Conservation (phyloP, 495 filamentous ascomycete species). For the Penicillium desertorum region DNA sequence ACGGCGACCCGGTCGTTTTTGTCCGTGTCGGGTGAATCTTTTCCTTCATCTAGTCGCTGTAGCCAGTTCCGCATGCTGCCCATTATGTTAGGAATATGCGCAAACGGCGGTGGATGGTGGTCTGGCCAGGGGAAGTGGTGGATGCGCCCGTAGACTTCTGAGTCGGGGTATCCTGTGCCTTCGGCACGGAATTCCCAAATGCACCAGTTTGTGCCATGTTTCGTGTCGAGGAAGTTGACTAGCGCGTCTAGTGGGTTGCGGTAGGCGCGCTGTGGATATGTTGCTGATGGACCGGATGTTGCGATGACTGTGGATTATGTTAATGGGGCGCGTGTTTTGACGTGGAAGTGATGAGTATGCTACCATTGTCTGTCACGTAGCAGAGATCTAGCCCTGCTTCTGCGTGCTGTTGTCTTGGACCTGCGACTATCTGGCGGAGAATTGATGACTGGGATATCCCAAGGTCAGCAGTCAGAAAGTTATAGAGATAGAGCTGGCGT, state of each 20-base stretch:
- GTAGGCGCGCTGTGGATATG: constrained; percentile 87
- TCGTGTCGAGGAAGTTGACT: constrained; percentile 79
- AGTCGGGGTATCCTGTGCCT: constrained; percentile 91
- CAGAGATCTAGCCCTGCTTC: constrained; percentile 91
- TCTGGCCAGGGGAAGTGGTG: constrained; percentile 95
- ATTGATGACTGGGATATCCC: constrained; percentile 54
- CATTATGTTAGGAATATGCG: constrained; percentile 81
- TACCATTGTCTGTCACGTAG: constrained; percentile 83
- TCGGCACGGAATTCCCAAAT: constrained; percentile 98
- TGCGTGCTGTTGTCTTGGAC: constrained; percentile 76
- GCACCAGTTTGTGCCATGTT: constrained; percentile 79
- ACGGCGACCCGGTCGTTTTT: constrained; percentile 67
- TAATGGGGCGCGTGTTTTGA: neutral
- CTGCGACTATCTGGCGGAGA: constrained; percentile 72
- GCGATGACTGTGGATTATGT: constrained; percentile 55
- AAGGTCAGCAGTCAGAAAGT: neutral
- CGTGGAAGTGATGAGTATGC: constrained; percentile 6
- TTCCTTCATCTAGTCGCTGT: constrained; percentile 45
- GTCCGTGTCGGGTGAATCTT: constrained; percentile 9
- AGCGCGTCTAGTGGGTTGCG: constrained; percentile 86
- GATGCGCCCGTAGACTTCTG: constrained; percentile 78
- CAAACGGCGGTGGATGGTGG: constrained; percentile 94
- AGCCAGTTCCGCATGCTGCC: constrained; percentile 89
- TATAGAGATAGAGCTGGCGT: neutral
- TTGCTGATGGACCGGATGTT: constrained; percentile 80